Evolutionary conservation across 2,329 filamentous ascomycete species (phyloP), one percentile per base, ranked within the genome.

Genomic region (Geosmithia flava): DNA sequence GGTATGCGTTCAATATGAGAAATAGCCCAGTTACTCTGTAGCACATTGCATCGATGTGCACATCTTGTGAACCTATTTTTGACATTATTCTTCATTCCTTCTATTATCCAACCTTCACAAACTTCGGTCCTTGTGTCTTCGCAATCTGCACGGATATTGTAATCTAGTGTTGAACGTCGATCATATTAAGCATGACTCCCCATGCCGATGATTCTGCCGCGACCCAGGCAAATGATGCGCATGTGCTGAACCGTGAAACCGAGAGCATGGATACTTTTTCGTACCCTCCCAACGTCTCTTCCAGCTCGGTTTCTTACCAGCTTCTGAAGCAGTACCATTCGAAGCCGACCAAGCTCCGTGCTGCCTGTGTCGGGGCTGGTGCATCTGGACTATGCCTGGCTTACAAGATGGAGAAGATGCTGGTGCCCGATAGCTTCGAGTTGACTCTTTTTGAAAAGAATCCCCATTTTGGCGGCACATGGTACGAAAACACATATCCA

Each of bases 401-500:
- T 3, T 61, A 61, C 47, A 60, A 62, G 53, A 59, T 60, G 57
- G 54, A 56, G 48, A 54, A 54, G 51, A 54, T 55, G 49, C 52
- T 62, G 53, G 54, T 58, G 2, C 56, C 55, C 2, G 55, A 52
- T 20, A 58, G 54, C 47, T 61, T 55, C 55, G 58, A 60, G 46
- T 47, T 62, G 42, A 61, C 56, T 1, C 54, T 62, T 16, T 63
- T 59, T 45, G 62, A 64, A 33, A 62, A 63, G 54, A 63, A 63
- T 45, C 51, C 54, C 19, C 54, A 58, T 42, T 65, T 72, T 42
- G 71, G 71, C 3, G 72, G 72, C 7, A 74, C 71, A 0, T 75
- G 71, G 71, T 71, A 69, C 47, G 72, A 71, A 64, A 72, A 74
- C 51, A 61, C 68, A 1, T 75, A 72, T 46, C 70, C 71, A 0